Percentiles rank a stretch among this genome's conserved stretches.
Evolutionary conservation across 495 filamentous ascomycete species (phyloP).

Genomic region (Lasiosphaeria ovina): DNA sequence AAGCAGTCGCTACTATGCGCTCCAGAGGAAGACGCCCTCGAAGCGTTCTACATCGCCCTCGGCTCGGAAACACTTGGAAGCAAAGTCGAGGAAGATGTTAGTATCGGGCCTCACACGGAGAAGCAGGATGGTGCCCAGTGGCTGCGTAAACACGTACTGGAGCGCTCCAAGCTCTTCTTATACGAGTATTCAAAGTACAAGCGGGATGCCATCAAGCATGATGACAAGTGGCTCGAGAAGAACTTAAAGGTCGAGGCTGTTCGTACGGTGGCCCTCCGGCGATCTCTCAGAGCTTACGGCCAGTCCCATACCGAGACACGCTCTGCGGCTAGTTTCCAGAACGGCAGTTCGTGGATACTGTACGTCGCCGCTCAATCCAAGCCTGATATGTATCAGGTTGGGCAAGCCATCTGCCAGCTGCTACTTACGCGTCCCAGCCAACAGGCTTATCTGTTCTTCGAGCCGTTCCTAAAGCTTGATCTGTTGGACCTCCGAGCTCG

Average conservation of each 20-base stretch:
- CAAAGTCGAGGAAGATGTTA: slow-evolving; percentile 60
- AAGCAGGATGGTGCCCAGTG: slow-evolving; percentile 51
- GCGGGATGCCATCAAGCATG: slow-evolving; percentile 73
- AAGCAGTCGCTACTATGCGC: slow-evolving; percentile 75
- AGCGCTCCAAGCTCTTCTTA: slow-evolving; percentile 83
- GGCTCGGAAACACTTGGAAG: slow-evolving; percentile 58
- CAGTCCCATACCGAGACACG: slow-evolving; percentile 66
- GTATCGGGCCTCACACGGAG: slow-evolving; percentile 47
- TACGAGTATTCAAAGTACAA: slow-evolving; percentile 60
- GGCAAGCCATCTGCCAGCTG: slow-evolving; percentile 72
- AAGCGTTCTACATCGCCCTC: slow-evolving; percentile 73
- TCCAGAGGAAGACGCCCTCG: slow-evolving; percentile 81
- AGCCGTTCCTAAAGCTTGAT: slow-evolving; percentile 76
- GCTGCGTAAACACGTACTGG: slow-evolving; percentile 74
- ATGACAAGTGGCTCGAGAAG: slow-evolving; percentile 84
- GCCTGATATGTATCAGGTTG: slow-evolving; percentile 85
- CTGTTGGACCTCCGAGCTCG: slow-evolving; percentile 72
- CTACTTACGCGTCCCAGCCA: slow-evolving; percentile 81
- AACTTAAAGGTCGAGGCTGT: slow-evolving; percentile 78
- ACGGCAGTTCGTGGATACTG: slow-evolving; percentile 33
- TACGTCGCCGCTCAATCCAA: slow-evolving; percentile 54
- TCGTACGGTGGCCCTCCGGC: slow-evolving; percentile 66
- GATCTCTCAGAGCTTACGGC: slow-evolving; percentile 64
- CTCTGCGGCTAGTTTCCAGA: slow-evolving; percentile 56
- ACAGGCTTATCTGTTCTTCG: slow-evolving; percentile 79